Evolutionary conservation across 257 asterid genomes (phyloP).

Genomic region (Rubia yunnanensis): DNA sequence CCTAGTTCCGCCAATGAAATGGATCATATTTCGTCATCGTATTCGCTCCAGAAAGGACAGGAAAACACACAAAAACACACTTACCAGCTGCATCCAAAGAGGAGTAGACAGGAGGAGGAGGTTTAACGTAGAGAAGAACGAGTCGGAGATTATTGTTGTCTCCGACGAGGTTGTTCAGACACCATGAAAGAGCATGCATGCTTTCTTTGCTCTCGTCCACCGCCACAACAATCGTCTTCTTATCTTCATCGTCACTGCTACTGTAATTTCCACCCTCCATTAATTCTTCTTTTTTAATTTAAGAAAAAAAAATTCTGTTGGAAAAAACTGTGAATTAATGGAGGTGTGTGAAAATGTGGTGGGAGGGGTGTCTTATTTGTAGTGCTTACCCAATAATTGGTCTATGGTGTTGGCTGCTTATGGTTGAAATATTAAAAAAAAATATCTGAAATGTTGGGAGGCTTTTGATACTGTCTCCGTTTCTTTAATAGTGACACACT

Average conservation of each 20-base stretch:
- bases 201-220: slow-evolving; percentile 71
- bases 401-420: neutral
- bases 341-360: neutral
- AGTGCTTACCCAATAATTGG: neutral
- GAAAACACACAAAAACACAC: too few species aligned
- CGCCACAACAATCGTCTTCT: slow-evolving; percentile 40
- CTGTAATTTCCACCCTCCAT: neutral
- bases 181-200: slow-evolving; percentile 61
- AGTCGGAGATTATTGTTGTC: slow-evolving; percentile 15
- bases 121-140: slow-evolving; percentile 47
- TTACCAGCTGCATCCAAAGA: slow-evolving; percentile 38
- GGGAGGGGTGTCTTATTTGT: neutral
- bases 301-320: too few species aligned
- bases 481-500: too few species aligned
- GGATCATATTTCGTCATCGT: too few species aligned
- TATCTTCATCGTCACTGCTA: slow-evolving; percentile 7
- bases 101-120: slow-evolving; percentile 38
- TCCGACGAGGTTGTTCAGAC: slow-evolving; percentile 37
- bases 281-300: neutral
- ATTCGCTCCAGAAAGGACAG: too few species aligned
- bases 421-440: too few species aligned
- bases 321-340: neutral
- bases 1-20: too few species aligned
- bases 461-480: too few species aligned
- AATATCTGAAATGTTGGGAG: neutral